Base-by-base conservation (phyloP, 2,329 filamentous ascomycete genomes). In the Colletotrichum salicis region DNA sequence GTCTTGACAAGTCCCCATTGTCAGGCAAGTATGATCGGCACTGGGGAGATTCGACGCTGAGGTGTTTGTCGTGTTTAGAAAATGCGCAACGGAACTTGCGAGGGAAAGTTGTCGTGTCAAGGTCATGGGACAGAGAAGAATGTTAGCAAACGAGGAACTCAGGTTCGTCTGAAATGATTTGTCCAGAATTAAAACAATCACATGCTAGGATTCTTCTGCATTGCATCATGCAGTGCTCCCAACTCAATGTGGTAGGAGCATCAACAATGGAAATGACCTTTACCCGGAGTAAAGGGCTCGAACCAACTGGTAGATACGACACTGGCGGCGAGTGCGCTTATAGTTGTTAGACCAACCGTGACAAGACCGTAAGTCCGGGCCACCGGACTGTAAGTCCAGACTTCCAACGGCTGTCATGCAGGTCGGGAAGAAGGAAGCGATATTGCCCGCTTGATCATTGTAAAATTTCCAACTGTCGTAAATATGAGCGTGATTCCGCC, bases 31-130 rank as follows among this genome's bases (percentile, higher is more conserved):
- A 51, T 10, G 29, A 56, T 22, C n/a, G 31, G 7, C 15, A 19
- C 5, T 58, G 41, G 66, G 37, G 55, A 1, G 27, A 57, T 15
- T 69, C 66, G 22, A 69, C 5, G 22, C 13, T 69, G 37, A 57
- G 19, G 22, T 64, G 66, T 60, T 8, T 69, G 7, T 64, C 41
- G 27, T 41, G 37, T 8, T 19, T 69, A 22, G 24, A 58, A 4
- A 64, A 27, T 19, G 54, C 54, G 4, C 31, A 5, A 8, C 51
- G 66, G 3, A n/a, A 51, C 4, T 52, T 57, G 10, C 54, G 31
- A 15, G 66, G 66, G 2, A 64, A 37, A 4, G 52, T 58, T 7
- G 66, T 57, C 8, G 24, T 69, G 8, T 62, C 59, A 3, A 22
- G 37, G 19, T 27, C 41, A 6, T 45, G 24, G 24, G 24, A 60